Conservation (phyloP, 768 basidiomycete genomes). For the Panaeolus papilionaceus region DNA sequence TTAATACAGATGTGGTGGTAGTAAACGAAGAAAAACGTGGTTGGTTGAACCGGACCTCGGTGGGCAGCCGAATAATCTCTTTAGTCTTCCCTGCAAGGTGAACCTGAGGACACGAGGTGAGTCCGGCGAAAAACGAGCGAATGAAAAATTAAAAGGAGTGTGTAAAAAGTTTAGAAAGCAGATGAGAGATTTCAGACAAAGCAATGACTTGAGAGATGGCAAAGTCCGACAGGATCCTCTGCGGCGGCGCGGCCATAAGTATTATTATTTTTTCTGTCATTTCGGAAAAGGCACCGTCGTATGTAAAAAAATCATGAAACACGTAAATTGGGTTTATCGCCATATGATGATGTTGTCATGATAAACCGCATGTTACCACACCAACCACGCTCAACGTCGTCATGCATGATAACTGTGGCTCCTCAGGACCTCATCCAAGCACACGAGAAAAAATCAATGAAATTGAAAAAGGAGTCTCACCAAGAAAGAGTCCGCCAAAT, state of each 20-base stretch:
- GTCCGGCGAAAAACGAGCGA: not conserved
- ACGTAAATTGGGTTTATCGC: not conserved
- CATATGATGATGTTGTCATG: slow-evolving; percentile 5
- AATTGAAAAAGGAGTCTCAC: slow-evolving; percentile 3
- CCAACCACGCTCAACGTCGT: not conserved
- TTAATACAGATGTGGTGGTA: slow-evolving; percentile 9
- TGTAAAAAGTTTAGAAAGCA: not conserved
- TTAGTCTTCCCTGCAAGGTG: not conserved
- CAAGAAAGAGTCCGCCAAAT: not conserved
- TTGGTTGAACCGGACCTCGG: slow-evolving; percentile 7
- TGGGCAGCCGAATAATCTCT: slow-evolving; percentile 12
- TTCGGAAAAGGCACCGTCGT: not conserved
- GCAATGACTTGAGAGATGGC: not conserved
- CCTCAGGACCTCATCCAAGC: not conserved
- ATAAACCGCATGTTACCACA: not conserved
- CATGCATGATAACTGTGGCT: slow-evolving; percentile 1
- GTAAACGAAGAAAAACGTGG: not conserved
- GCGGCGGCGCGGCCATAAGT: not conserved
- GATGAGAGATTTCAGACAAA: not conserved
- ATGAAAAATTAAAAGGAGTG: slow-evolving; percentile 1
- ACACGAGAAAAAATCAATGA: not conserved
- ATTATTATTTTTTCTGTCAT: not conserved
- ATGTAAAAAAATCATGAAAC: not conserved
- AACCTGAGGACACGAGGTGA: slow-evolving; percentile 10
- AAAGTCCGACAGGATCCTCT: not conserved